phyloP scores from a whole-genome alignment of 768 basidiomycete species.

The Boletus reticulatus region DNA sequence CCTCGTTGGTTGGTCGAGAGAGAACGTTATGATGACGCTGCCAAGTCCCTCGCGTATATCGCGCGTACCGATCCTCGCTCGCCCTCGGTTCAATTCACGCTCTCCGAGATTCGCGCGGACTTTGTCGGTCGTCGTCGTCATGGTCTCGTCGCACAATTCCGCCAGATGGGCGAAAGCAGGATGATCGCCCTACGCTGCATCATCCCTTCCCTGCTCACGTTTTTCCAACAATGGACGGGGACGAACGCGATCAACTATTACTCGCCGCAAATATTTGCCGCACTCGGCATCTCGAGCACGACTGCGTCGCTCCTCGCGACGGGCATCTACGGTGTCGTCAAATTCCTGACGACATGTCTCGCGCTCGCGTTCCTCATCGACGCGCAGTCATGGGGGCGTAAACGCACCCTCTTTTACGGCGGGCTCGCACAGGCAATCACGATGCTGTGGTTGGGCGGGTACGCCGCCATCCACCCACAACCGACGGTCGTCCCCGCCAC shows the following conservation, averaged over 20 bases:
- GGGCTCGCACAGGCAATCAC: conserved; percentile 34
- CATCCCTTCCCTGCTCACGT: conserved; percentile 33
- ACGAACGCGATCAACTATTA: conserved; percentile 44
- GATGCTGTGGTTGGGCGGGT: conserved; percentile 39
- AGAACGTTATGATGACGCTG: conserved; percentile 34
- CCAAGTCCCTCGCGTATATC: conserved; percentile 30
- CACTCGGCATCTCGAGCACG: conserved; percentile 34
- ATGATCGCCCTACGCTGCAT: conserved; percentile 30
- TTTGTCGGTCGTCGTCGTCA: conserved; percentile 31
- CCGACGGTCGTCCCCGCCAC: conserved; percentile 25
- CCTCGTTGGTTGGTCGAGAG: conserved; percentile 41
- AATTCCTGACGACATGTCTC: conserved; percentile 31
- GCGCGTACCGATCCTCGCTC: conserved; percentile 24
- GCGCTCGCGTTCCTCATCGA: conserved; percentile 39
- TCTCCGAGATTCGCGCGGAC: conserved; percentile 37
- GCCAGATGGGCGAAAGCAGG: conserved; percentile 34
- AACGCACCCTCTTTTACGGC: conserved; percentile 35
- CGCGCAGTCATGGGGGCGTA: conserved; percentile 33
- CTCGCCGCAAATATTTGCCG: conserved; percentile 35
- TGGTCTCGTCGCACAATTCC: conserved; percentile 26
- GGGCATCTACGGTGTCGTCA: conserved; percentile 42
- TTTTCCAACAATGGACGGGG: conserved; percentile 41
- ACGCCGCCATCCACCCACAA: conserved; percentile 29
- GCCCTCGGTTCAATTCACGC: conserved; percentile 27
- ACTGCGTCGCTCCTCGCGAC: conserved; percentile 37